A percentile compares a stretch with the other conserved stretches of the same genome.
Conservation (phyloP, 2,329 filamentous ascomycete species). For the Graphilbum ipis-grandicollis region DNA sequence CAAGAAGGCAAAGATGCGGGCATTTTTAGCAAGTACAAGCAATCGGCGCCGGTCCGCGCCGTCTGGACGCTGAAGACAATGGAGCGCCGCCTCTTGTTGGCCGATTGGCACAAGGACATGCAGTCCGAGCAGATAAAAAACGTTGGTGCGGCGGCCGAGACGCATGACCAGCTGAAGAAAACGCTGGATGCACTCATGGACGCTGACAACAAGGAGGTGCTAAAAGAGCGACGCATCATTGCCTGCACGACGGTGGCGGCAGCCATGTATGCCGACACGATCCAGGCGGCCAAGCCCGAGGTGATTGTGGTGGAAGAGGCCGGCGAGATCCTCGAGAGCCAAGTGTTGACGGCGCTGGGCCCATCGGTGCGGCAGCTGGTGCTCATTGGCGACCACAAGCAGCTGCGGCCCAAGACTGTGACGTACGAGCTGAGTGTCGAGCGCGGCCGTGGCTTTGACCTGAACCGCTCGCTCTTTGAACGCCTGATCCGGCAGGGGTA, state of each 20-base stretch:
- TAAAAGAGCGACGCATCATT: slow-evolving; percentile 23
- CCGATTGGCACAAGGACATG: no score
- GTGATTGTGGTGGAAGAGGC: slow-evolving; percentile 52
- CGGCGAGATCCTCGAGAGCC: slow-evolving; percentile 48
- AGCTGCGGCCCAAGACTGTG: slow-evolving; percentile 40
- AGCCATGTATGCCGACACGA: no score
- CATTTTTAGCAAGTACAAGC: no score
- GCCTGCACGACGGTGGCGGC: slow-evolving; percentile 45
- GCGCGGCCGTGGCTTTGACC: slow-evolving; percentile 36
- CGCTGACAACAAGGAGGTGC: no score
- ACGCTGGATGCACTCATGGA: no score
- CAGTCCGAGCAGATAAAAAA: no score
- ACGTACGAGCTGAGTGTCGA: slow-evolving; percentile 36
- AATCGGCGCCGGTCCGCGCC: no score
- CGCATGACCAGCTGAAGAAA: no score
- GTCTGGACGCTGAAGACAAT: no score
- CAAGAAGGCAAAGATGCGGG: no score
- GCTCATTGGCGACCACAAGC: slow-evolving; percentile 45
- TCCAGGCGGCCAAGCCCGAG: slow-evolving; percentile 32
- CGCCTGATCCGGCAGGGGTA: slow-evolving; percentile 40
- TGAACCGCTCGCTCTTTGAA: slow-evolving; percentile 55
- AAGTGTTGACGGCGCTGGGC: slow-evolving; percentile 40
- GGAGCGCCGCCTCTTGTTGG: no score
- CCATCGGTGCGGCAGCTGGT: slow-evolving; percentile 44
- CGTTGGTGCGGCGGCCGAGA: no score